A percentile compares a stretch with the other conserved stretches of the same genome.
phyloP scores from a whole-genome alignment of 345 rosid species.

The Bruguiera parviflora region DNA sequence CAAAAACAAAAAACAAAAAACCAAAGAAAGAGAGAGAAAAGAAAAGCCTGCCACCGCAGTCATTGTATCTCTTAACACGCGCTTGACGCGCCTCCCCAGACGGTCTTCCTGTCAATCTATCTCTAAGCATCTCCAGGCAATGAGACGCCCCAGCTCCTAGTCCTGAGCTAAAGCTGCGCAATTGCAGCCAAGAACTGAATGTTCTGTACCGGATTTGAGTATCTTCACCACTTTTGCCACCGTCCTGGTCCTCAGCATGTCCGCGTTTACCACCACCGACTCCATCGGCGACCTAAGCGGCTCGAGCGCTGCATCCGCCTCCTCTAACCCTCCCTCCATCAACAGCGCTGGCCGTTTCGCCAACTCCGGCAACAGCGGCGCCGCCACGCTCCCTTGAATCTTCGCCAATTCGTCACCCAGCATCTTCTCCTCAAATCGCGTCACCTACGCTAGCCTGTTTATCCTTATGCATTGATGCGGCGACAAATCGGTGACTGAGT shows the following conservation, averaged over 20 bases:
- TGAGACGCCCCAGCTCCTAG: slow-evolving; percentile 31
- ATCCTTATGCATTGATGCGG: slow-evolving; percentile 30
- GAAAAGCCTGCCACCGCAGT: too few relatives aligned
- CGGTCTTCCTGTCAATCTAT: too few relatives aligned
- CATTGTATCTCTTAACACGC: too few relatives aligned
- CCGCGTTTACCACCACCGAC: slow-evolving; percentile 33
- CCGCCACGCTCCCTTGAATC: slow-evolving; percentile 43
- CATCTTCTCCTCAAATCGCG: slow-evolving; percentile 29
- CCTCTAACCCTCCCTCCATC: background rate
- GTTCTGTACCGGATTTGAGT: slow-evolving; percentile 41
- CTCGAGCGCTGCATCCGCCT: slow-evolving; percentile 4
- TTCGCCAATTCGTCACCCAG: slow-evolving; percentile 39
- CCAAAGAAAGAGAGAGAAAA: too few relatives aligned
- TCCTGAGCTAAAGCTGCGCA: slow-evolving; percentile 25
- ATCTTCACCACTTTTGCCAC: slow-evolving; percentile 31
- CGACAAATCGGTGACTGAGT: slow-evolving; percentile 32
- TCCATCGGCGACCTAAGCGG: slow-evolving; percentile 24
- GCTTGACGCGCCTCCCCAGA: too few relatives aligned
- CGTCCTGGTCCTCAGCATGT: slow-evolving; percentile 31
- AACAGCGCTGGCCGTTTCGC: slow-evolving; percentile 10
- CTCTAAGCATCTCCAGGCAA: too few relatives aligned
- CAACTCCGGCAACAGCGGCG: slow-evolving; percentile 24
- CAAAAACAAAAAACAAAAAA: too few relatives aligned
- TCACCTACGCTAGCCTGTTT: slow-evolving; percentile 20
- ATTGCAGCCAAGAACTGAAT: slow-evolving; percentile 33